Base-by-base conservation (phyloP, 805 yeast species). In the Starmerella sp. region DNA sequence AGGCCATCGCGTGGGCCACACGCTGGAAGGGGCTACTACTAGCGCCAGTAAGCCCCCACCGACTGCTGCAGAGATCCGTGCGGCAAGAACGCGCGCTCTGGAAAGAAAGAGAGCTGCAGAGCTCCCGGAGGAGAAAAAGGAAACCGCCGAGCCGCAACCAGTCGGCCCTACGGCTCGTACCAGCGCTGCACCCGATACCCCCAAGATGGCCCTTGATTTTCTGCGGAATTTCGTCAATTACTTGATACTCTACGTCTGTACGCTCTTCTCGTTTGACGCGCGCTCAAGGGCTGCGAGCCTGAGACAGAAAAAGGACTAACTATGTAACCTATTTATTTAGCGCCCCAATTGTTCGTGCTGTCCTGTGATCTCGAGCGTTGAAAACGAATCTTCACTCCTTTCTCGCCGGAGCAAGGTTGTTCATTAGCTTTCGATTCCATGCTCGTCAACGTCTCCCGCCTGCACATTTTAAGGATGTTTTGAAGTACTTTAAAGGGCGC, bases 231-330 rank as follows among this genome's bases (percentile, higher is more conserved):
- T 59, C 5, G 15, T 47, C 30, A 11, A 29, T 4, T 63, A 56
- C 54, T 14, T 55, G 29, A 10, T 29, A n/a, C 57, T 62, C 10
- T 62, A 62, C 41, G 3, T 60, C 4, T 29, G 22, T n/a, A 62
- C 63, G 8, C 54, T 62, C 29, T 57, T 63, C 44, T 52, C 61
- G 11, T 53, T 60, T 9, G 63, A 62, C 32, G 60, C 65, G 17
- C 54, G 63, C 9, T 52, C 51, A 3, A 9, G 34, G 8, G 59
- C 57, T 1, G 6, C 6, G n/a, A 29, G 32, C 9, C 6, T 42
- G 31, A 22, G 13, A 28, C 45, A 14, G 15, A 42, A 42, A 29
- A 42, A 22, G 29, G 43, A 29, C n/a, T 42, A 29, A 28, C 11
- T 42, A 42, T 17, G 22, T 4, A 42, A 29, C 22, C 2, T 42